A percentile compares a stretch with the other conserved stretches of the same genome.
Conservation (phyloP, 1,284 basidiomycete species). For the Phaffia rhodozyma region DNA sequence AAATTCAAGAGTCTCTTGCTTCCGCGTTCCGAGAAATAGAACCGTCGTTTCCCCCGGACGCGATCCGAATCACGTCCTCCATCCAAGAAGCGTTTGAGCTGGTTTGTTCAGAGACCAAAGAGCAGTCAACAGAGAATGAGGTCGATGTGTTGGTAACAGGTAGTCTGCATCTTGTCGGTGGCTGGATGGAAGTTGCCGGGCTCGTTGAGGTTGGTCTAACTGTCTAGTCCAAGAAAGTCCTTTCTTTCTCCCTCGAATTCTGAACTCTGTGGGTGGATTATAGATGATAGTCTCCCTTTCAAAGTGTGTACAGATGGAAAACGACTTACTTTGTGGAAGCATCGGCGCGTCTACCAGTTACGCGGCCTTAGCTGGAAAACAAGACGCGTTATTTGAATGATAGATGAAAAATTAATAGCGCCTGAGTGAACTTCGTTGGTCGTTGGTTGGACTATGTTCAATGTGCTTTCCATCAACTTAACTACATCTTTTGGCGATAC, state of each 20-base stretch:
- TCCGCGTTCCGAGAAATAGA: slow-evolving; percentile 57
- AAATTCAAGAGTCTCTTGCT: slow-evolving; percentile 59
- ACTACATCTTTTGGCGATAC: too few relatives aligned
- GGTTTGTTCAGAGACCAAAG: slow-evolving; percentile 40
- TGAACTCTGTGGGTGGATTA: too few relatives aligned
- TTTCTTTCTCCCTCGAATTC: too few relatives aligned
- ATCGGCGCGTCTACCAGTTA: too few relatives aligned
- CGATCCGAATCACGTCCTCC: slow-evolving; percentile 68
- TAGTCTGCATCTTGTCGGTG: slow-evolving; percentile 88
- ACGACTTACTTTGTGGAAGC: too few relatives aligned
- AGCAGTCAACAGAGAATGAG: slow-evolving; percentile 27
- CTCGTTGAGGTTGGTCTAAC: slow-evolving; percentile 44
- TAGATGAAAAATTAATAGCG: too few relatives aligned
- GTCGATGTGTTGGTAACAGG: slow-evolving; percentile 73
- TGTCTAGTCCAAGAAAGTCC: slow-evolving; percentile 24
- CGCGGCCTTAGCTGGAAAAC: too few relatives aligned
- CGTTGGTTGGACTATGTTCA: neutral
- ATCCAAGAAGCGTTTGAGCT: slow-evolving; percentile 74
- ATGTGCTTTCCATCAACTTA: too few relatives aligned
- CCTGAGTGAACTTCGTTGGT: too few relatives aligned
- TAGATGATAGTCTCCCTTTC: too few relatives aligned
- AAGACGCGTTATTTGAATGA: too few relatives aligned
- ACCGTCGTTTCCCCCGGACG: slow-evolving; percentile 47
- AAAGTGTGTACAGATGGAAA: too few relatives aligned
- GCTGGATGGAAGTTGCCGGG: slow-evolving; percentile 78